Percentiles rank a stretch among this genome's conserved stretches.
phyloP scores from a whole-genome alignment of 352 stramenopile species.

The Pseudoperonospora humuli region DNA sequence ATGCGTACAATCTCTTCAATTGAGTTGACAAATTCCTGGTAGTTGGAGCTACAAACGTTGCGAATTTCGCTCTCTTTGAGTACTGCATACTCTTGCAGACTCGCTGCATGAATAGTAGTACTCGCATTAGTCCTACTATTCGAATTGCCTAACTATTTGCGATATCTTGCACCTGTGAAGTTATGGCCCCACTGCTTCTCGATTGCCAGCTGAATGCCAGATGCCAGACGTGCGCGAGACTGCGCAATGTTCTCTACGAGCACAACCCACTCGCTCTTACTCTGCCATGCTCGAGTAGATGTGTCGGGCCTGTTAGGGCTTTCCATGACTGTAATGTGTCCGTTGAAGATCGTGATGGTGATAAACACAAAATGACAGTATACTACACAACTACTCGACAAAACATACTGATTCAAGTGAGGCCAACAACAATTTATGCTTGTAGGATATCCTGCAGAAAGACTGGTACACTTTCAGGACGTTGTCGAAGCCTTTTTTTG shows the following conservation, averaged over 20 bases:
- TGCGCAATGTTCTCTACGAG: constrained; percentile 79
- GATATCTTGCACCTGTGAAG: constrained; percentile 39
- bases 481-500: too few relatives aligned
- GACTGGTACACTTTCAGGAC: too few relatives aligned
- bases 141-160: background rate
- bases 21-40: constrained; percentile 73
- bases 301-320: too few relatives aligned
- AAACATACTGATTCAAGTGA: too few relatives aligned
- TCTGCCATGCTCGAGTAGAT: constrained; percentile 38
- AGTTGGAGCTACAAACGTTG: constrained; percentile 67
- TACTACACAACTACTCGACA: too few relatives aligned
- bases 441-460: too few relatives aligned
- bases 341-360: constrained; percentile 16
- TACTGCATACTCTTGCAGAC: constrained; percentile 46
- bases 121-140: constrained; percentile 1
- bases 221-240: constrained; percentile 55
- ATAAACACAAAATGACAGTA: too few relatives aligned
- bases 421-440: too few relatives aligned
- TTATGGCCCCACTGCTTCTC: constrained; percentile 78
- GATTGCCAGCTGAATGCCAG: constrained; percentile 69
- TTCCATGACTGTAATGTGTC: too few relatives aligned
- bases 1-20: constrained; percentile 81
- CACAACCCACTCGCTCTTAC: constrained; percentile 64
- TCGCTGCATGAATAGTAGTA: constrained; percentile 23
- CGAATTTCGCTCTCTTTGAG: constrained; percentile 70